phyloP scores from a whole-genome alignment of 202 grass and related monocot genomes.

The Zoysia matrella region DNA sequence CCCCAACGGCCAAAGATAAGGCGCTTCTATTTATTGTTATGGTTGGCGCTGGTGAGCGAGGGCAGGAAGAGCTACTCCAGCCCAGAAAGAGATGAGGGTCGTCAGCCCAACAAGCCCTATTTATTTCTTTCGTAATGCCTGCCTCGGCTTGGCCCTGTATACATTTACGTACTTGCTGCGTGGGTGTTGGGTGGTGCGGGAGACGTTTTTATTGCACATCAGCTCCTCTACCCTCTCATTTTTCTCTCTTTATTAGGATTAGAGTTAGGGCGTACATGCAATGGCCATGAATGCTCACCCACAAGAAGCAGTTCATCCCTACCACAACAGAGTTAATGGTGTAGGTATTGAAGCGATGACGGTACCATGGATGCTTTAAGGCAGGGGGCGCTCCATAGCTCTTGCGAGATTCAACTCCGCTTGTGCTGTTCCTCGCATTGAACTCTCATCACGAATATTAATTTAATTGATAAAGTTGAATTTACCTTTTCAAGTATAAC shows the following conservation, averaged over 20 bases:
- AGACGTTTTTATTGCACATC: constrained; percentile 29
- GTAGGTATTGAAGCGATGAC: constrained; percentile 50
- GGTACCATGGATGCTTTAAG: constrained; percentile 33
- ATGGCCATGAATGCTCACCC: constrained; percentile 60
- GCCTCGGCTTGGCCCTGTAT: constrained; percentile 21
- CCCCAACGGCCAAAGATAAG: constrained; percentile 62
- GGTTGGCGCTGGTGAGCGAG: constrained; percentile 37
- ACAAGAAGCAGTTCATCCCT: constrained; percentile 53
- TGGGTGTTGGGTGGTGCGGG: constrained; percentile 26
- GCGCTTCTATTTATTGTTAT: constrained; percentile 55
- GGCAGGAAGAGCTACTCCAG: not conserved
- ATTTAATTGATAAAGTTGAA: too few relatives aligned
- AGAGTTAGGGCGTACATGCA: constrained; percentile 37
- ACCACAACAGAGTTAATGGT: constrained; percentile 43
- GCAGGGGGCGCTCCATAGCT: constrained; percentile 15
- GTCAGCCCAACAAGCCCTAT: constrained; percentile 36
- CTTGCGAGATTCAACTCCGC: not conserved
- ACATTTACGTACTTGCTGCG: constrained; percentile 32
- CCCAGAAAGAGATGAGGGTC: not conserved
- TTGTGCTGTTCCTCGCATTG: not conserved
- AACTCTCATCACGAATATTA: not conserved
- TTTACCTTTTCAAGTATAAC: too few relatives aligned
- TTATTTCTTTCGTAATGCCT: constrained; percentile 33
- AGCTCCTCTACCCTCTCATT: not conserved
- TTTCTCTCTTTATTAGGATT: constrained; percentile 44